Evolutionary conservation across 148 eudicot species (phyloP), one percentile per base, ranked within the genome.

Genomic region (Fagopyrum tataricum): DNA sequence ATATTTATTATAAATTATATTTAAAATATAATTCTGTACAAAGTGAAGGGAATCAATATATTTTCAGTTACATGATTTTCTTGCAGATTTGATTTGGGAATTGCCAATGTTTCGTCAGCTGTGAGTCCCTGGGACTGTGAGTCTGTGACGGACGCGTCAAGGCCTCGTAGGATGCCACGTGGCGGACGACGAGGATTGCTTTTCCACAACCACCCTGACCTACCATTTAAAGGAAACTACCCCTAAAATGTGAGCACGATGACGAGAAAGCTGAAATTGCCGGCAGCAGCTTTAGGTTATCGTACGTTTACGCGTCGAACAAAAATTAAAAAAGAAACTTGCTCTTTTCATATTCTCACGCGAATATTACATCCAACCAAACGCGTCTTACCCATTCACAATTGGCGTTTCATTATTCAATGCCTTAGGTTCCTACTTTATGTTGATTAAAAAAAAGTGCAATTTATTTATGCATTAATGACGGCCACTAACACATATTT

Each of bases 351-450:
- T 15, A 10, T 59, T 23, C 39, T 23, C 6, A 59, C 66, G 66
- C 66, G 66, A 59, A 59, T 11, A 24, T 23, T 59, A 15, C 66
- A 23, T 59, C 66, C 12, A 59, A 24, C 66, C 66, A 59, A 59
- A 59, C 66, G 40, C 66, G 66, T 12, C 40, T 59, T 59, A 2
- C 39, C 14, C 26, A 39, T 59, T 59, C 14, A 24, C 66, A 59
- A 59, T 9, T 23, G 39, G 20, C 39, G 13, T 56, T 56, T 31
- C 37, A 23, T 17, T 3, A 51, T 17, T 17, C 7, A 51, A 1
- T 46, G 49, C 49, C 2, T 31, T 31, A 2, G 37, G 37, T 31
- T 31, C 37, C 2, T 31, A 31, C 37, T 31, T 31, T 31, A 31
- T 31, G 37, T 31, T 31, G 37, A 31, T 31, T 31, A 31, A 31